Percentiles rank a stretch among this genome's conserved stretches.
These are phyloP conservation scores for Austroboletus festivus DNA, from an alignment of 768 basidiomycete genomes.

Conservation along the genomic window DNA sequence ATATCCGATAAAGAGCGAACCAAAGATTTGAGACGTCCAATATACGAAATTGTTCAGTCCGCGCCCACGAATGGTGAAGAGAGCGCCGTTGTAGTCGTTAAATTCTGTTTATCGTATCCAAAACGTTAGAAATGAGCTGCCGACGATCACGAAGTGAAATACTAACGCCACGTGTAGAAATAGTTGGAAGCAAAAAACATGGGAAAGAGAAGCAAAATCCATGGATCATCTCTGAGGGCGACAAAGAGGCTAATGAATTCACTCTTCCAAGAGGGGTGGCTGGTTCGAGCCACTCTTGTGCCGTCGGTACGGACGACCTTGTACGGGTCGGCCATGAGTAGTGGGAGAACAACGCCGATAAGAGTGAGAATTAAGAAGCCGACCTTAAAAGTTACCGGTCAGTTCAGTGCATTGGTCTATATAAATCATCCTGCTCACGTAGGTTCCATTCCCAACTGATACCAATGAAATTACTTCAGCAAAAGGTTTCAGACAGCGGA, in stretches of 20 bases:
- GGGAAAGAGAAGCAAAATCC: constrained; percentile 74
- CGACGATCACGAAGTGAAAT: background rate
- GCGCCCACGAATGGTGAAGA: constrained; percentile 81
- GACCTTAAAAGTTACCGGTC: constrained; percentile 43
- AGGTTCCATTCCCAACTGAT: constrained; percentile 71
- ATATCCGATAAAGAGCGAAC: constrained; percentile 68
- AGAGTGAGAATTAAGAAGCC: constrained; percentile 71
- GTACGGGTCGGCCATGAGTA: constrained; percentile 67
- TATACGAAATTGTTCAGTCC: constrained; percentile 77
- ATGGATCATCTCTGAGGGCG: constrained; percentile 65
- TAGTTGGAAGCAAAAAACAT: constrained; percentile 84
- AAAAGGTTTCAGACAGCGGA: background rate
- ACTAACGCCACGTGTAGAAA: constrained; percentile 82
- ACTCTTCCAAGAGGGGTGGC: constrained; percentile 72
- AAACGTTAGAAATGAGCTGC: background rate
- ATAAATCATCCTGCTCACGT: constrained; percentile 55
- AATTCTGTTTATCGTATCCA: constrained; percentile 51
- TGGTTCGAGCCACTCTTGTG: constrained; percentile 53
- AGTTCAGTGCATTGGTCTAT: background rate
- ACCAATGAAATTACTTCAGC: background rate
- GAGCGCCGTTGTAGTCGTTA: constrained; percentile 72
- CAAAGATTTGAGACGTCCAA: constrained; percentile 76
- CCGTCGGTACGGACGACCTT: constrained; percentile 77
- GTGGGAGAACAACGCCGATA: constrained; percentile 60
- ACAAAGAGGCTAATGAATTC: constrained; percentile 69